Percentiles rank a stretch among this genome's conserved stretches.
These are phyloP conservation scores for Trifolium dubium DNA, from an alignment of 306 rosid species.

Conservation along the genomic window DNA sequence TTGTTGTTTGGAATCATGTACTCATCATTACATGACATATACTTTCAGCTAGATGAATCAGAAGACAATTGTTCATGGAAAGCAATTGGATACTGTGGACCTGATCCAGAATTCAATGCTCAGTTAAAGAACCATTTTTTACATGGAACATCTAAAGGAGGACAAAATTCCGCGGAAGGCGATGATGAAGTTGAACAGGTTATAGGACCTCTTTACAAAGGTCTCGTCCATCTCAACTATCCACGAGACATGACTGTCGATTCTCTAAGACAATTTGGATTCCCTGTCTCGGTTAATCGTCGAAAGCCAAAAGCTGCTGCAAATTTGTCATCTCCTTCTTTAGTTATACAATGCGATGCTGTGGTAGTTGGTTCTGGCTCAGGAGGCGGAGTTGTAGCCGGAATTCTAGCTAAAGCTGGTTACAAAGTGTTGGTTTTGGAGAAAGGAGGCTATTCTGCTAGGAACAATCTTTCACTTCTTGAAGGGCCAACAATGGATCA, in stretches of 20 bases:
- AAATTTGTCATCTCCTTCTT: slow-evolving; percentile 50
- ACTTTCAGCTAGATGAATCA: slow-evolving; percentile 66
- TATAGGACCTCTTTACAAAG: slow-evolving; percentile 72
- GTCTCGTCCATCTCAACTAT: slow-evolving; percentile 55
- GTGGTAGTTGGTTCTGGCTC: slow-evolving; percentile 87
- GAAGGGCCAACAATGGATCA: slow-evolving; percentile 77
- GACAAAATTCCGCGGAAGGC: slow-evolving; percentile 38
- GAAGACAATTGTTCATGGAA: slow-evolving; percentile 67
- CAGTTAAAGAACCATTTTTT: slow-evolving; percentile 45
- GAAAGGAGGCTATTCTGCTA: slow-evolving; percentile 72
- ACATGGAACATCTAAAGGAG: slow-evolving; percentile 39
- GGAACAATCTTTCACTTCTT: slow-evolving; percentile 78
- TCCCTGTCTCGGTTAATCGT: slow-evolving; percentile 48
- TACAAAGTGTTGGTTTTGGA: slow-evolving; percentile 79
- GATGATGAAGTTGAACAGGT: slow-evolving; percentile 42
- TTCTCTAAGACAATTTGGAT: slow-evolving; percentile 51
- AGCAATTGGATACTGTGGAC: slow-evolving; percentile 77
- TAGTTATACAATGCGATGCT: slow-evolving; percentile 69
- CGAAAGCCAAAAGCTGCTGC: slow-evolving; percentile 32
- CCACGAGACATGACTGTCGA: slow-evolving; percentile 50
- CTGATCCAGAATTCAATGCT: slow-evolving; percentile 65
- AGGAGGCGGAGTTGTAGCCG: slow-evolving; percentile 79
- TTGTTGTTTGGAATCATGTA: slow-evolving; percentile 31
- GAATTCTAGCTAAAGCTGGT: slow-evolving; percentile 75
- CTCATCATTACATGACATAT: slow-evolving; percentile 4